Conservation (phyloP, 257 asterid genomes). For the Handroanthus guayacan region DNA sequence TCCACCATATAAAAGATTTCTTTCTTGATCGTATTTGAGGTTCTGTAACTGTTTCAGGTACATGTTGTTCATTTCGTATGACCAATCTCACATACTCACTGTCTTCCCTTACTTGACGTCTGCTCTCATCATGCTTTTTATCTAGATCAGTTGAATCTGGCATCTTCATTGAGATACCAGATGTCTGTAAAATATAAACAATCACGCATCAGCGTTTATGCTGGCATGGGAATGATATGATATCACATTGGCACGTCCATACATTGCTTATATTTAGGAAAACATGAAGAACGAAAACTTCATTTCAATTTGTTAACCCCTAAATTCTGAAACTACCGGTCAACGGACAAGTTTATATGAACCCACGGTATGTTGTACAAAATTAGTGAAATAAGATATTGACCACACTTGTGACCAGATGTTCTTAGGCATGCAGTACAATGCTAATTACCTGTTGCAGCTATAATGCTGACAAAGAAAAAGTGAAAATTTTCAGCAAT, state of each 20-base stretch:
- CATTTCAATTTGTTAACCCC: neutral
- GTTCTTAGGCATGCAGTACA: constrained; percentile 13
- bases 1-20: constrained; percentile 63
- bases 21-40: constrained; percentile 46
- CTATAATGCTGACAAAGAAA: neutral
- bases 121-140: constrained; percentile 42
- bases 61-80: constrained; percentile 55
- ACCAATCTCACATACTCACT: constrained; percentile 85
- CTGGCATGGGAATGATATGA: neutral
- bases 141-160: constrained; percentile 54
- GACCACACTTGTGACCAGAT: neutral
- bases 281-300: constrained; percentile 7
- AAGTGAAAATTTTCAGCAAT: too few relatives aligned
- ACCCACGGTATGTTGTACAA: neutral
- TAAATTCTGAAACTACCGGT: neutral
- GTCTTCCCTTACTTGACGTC: constrained; percentile 55
- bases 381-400: neutral
- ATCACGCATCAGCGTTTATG: constrained; percentile 22
- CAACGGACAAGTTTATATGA: neutral
- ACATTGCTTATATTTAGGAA: constrained; percentile 25
- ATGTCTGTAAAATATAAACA: constrained; percentile 47
- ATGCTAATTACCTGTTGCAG: neutral
- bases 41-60: constrained; percentile 50
- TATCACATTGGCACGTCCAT: constrained; percentile 10
- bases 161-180: constrained; percentile 68